Evolutionary conservation across 305 asterid genomes (phyloP).

Genomic region (Solanum hybrid): DNA sequence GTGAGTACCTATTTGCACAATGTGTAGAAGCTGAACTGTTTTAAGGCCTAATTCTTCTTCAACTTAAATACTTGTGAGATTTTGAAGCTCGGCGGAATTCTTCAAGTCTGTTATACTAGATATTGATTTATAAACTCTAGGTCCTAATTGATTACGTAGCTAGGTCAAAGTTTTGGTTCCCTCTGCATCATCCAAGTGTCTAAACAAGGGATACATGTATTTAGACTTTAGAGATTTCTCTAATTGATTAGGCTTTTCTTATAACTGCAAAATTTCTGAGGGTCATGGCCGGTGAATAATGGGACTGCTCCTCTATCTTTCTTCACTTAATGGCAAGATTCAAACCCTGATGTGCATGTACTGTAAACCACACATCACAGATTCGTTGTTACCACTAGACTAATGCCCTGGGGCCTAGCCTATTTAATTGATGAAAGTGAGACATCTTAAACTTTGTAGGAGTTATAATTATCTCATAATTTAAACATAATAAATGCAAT

Average conservation of each 20-base stretch:
- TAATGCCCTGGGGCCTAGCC: not conserved
- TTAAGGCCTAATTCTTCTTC: not conserved
- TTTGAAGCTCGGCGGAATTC: not conserved
- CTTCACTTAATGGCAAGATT: not conserved
- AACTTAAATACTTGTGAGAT: not conserved
- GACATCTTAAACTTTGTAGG: not conserved
- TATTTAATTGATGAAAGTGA: not conserved
- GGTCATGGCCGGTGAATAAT: not conserved
- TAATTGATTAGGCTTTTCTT: not conserved
- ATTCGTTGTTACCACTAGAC: not conserved
- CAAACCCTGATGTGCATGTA: not conserved
- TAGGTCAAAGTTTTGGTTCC: not conserved
- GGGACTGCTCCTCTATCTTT: not conserved
- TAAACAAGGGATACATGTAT: not conserved
- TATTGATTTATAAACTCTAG: not conserved
- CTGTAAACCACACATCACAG: not conserved
- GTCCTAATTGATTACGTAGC: not conserved
- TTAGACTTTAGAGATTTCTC: not conserved
- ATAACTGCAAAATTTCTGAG: not conserved
- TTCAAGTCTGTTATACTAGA: not conserved
- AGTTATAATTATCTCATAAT: not conserved
- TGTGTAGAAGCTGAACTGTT: not conserved
- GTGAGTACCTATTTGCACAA: conserved; percentile 20
- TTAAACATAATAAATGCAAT: not conserved
- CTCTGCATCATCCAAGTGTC: not conserved